Evolutionary conservation across 2,329 filamentous ascomycete genomes (phyloP).

Genomic region (Helminthosporium solani): DNA sequence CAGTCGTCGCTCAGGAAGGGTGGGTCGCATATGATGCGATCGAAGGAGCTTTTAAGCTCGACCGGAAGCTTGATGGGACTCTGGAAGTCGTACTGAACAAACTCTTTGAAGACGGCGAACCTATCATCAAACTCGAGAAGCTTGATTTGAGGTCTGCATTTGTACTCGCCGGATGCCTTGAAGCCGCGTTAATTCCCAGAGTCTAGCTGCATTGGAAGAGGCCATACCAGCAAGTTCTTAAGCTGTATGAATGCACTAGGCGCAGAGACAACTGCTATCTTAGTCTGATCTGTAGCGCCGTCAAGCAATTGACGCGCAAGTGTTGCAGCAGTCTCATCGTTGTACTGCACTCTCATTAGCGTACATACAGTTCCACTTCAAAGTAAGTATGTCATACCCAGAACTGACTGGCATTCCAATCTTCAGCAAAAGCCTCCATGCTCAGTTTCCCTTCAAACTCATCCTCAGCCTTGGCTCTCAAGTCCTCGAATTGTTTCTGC

Average conservation of each 20-base stretch:
- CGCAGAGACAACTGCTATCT: conserved; percentile 69
- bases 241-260: conserved; percentile 77
- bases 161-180: conserved; percentile 33
- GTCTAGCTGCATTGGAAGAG: not conserved
- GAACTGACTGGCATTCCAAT: conserved; percentile 83
- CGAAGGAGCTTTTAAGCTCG: conserved; percentile 62
- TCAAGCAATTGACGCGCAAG: conserved; percentile 67
- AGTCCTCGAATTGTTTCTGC: conserved; percentile 65
- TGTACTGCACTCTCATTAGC: conserved; percentile 54
- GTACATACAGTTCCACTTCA: not conserved
- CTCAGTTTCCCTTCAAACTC: conserved; percentile 51
- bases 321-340: conserved; percentile 66
- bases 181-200: not conserved
- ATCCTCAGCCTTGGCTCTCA: conserved; percentile 63
- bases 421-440: conserved; percentile 74
- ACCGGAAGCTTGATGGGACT: conserved; percentile 65
- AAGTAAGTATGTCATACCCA: conserved; percentile 59
- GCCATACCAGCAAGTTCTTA: conserved; percentile 65
- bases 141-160: conserved; percentile 56
- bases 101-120: conserved; percentile 73
- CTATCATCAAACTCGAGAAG: conserved; percentile 74
- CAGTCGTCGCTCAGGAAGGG: conserved; percentile 80
- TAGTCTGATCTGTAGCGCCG: conserved; percentile 57
- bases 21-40: conserved; percentile 73
- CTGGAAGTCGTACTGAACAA: conserved; percentile 72